Conservation (phyloP, 495 filamentous ascomycete genomes). For the Hypoxylon subgilvum region DNA sequence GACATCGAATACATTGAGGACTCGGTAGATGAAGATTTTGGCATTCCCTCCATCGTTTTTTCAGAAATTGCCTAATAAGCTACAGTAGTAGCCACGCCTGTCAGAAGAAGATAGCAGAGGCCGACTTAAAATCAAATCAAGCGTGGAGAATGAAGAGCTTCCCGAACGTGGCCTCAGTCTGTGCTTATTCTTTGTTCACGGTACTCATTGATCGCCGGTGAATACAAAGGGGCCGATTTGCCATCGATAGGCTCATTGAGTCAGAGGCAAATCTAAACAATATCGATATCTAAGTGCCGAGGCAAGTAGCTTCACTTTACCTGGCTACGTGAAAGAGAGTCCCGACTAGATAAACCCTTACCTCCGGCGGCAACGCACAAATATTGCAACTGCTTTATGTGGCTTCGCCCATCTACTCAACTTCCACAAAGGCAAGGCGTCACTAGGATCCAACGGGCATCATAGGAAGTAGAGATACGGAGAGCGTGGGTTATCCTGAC, state of each 20-base stretch:
- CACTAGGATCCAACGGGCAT: too few species aligned
- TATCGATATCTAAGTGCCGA: too few species aligned
- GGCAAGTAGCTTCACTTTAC: too few species aligned
- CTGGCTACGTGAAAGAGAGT: too few species aligned
- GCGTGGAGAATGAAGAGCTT: neutral
- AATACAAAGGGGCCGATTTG: constrained; percentile 15
- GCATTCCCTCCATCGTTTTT: constrained; percentile 19
- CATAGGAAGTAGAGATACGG: too few species aligned
- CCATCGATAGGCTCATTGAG: neutral
- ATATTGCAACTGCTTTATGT: too few species aligned
- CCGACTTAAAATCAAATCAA: neutral
- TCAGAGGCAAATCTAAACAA: neutral
- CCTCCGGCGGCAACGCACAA: neutral
- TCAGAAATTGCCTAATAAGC: neutral
- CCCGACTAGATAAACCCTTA: too few species aligned
- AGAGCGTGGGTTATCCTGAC: too few species aligned
- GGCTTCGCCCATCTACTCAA: too few species aligned
- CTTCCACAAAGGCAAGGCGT: too few species aligned
- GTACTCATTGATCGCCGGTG: neutral
- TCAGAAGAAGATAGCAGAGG: too few species aligned
- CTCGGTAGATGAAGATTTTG: constrained; percentile 9
- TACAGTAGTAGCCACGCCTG: too few species aligned
- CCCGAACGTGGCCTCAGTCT: neutral
- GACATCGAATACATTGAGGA: neutral
- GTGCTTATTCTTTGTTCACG: constrained; percentile 5